Conservation (phyloP, 371 early-diverging fungal species). For the Racocetra persica region DNA sequence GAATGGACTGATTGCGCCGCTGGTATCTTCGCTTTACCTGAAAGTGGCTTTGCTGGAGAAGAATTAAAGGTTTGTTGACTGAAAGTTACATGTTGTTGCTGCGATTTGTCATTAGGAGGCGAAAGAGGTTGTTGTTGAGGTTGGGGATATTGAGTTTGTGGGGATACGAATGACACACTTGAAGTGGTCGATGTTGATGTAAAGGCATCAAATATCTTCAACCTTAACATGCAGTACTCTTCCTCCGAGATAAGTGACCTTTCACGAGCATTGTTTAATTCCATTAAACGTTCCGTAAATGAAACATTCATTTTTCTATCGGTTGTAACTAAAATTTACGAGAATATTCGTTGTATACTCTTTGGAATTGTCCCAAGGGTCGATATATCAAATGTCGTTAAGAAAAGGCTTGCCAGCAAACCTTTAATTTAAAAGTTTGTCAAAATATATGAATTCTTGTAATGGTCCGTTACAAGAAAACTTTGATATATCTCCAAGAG, state of each 20-base stretch:
- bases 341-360: too few species aligned
- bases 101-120: neutral
- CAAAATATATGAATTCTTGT: too few species aligned
- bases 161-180: neutral
- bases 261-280: conserved; percentile 32
- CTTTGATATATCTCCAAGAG: too few species aligned
- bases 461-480: too few species aligned
- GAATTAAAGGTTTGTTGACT: too few species aligned
- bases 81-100: neutral
- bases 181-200: neutral
- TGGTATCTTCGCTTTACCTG: too few species aligned
- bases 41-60: too few species aligned
- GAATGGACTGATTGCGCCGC: too few species aligned
- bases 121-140: conserved; percentile 26
- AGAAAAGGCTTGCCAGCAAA: too few species aligned
- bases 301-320: conserved; percentile 28
- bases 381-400: too few species aligned
- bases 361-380: too few species aligned
- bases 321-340: neutral
- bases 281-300: conserved; percentile 34
- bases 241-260: conserved; percentile 20
- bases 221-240: conserved; percentile 8
- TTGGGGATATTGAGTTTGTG: conserved; percentile 11
- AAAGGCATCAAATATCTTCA: conserved; percentile 23
- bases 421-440: too few species aligned